Evolutionary conservation across 2,329 filamentous ascomycete species (phyloP), one percentile per base, ranked within the genome.

Genomic region (Eutypella sp.): DNA sequence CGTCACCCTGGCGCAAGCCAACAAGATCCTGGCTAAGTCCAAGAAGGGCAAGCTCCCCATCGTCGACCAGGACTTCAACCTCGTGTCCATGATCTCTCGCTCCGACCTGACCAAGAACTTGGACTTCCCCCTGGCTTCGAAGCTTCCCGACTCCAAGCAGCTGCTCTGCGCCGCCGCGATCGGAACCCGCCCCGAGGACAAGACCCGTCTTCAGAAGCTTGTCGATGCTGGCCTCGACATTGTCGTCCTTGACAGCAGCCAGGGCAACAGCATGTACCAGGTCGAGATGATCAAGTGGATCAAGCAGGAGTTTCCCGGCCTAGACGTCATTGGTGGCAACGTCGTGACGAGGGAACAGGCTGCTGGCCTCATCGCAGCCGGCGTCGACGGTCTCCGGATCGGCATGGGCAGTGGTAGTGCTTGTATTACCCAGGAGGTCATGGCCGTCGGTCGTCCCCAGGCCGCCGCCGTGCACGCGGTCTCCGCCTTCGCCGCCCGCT

Each of bases 41-140:
- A 96, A 96, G 82, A 99, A 99, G 80, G 93, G 93, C 72, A 96
- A 96, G 77, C 82, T 96, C 48, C 91, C 91, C 50, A 95, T 96
- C 51, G 84, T 96, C 41, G 91, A 96, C 70, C 75, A 82, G 62
- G 72, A 84, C 42, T 85, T 84, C 64, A 95, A 95, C 73, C 79
- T 96, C 41, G 82, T 96, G 52, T 96, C 93, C 56, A 86, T 95
- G 76, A 85, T 96, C 66, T 91, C 88, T 52, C 84, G 93, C 60
- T 96, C 91, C 60, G 93, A 99, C 72, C 74, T 99, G 72, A 96
- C 91, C 77, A 99, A 99, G 81, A 99, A 99, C 75, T 81, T 96
- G 52, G 85, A 97, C 74, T 99, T 95, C 73, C 93, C 93, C 29
- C 79, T 96, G 51, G 91, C 93, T 40, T 97, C 93, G 45, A 99